phyloP scores from a whole-genome alignment of 257 asterid genomes.

The Coffea eugenioides region DNA sequence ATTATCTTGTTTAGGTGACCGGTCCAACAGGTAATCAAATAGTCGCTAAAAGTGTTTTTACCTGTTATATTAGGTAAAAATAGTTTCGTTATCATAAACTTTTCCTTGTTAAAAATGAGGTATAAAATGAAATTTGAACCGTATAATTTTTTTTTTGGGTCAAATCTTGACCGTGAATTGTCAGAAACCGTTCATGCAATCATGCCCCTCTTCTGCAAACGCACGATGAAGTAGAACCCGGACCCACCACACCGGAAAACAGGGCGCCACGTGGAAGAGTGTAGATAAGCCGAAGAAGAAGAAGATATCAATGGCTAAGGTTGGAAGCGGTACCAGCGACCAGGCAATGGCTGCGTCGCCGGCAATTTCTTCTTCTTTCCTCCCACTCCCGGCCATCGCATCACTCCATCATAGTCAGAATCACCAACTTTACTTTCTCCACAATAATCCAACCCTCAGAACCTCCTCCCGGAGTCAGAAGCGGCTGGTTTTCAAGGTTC shows the following conservation, averaged over 20 bases:
- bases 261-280: neutral
- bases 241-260: neutral
- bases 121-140: too few species aligned
- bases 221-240: neutral
- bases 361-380: conserved; percentile 43
- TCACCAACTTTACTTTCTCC: conserved; percentile 18
- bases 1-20: too few species aligned
- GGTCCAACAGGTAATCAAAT: too few species aligned
- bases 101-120: too few species aligned
- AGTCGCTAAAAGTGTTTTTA: too few species aligned
- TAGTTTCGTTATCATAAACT: too few species aligned
- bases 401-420: conserved; percentile 6
- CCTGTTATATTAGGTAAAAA: too few species aligned
- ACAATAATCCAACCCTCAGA: conserved; percentile 1
- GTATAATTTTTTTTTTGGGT: too few species aligned
- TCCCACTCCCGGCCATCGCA: conserved; percentile 40
- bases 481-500: conserved; percentile 45
- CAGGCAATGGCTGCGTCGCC: conserved; percentile 31
- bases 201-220: too few species aligned
- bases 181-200: too few species aligned
- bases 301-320: neutral
- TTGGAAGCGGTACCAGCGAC: neutral
- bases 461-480: conserved; percentile 9
- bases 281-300: conserved; percentile 16
- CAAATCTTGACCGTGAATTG: too few species aligned